Evolutionary conservation across 345 rosid species (phyloP).

Genomic region (Raphanus sativus): DNA sequence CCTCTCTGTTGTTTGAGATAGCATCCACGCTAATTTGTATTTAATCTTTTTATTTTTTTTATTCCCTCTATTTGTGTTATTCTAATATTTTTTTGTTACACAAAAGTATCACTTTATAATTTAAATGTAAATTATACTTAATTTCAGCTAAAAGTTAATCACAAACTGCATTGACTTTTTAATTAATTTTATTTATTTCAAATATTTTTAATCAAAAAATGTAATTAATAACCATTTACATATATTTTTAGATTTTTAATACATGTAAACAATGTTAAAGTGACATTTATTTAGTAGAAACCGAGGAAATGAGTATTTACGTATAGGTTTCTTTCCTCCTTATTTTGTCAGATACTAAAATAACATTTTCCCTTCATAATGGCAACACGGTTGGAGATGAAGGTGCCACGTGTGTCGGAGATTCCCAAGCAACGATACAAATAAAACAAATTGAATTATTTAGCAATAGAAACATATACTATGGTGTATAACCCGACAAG

Average conservation of each 20-base stretch:
- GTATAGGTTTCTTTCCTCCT: background rate
- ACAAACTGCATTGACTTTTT: no score
- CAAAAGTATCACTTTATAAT: no score
- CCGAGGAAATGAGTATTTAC: background rate
- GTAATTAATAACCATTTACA: no score
- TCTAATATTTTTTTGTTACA: no score
- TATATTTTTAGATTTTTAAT: no score
- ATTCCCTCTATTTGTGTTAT: no score
- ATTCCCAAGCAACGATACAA: slow-evolving; percentile 16
- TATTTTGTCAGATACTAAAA: background rate
- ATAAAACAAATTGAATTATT: background rate
- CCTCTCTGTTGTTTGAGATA: slow-evolving; percentile 7
- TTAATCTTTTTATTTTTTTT: background rate
- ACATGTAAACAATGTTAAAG: no score
- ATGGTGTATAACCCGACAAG: slow-evolving; percentile 3
- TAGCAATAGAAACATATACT: background rate
- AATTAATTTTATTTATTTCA: no score
- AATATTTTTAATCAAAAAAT: no score
- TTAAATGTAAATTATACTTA: no score
- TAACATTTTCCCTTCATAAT: background rate
- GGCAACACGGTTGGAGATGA: slow-evolving; percentile 3
- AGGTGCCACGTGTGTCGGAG: slow-evolving; percentile 19
- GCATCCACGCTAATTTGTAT: background rate
- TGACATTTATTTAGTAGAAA: no score
- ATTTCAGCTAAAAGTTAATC: no score